Conservation (phyloP, 495 filamentous ascomycete species). For the Penicillium psychrofluorescens region DNA sequence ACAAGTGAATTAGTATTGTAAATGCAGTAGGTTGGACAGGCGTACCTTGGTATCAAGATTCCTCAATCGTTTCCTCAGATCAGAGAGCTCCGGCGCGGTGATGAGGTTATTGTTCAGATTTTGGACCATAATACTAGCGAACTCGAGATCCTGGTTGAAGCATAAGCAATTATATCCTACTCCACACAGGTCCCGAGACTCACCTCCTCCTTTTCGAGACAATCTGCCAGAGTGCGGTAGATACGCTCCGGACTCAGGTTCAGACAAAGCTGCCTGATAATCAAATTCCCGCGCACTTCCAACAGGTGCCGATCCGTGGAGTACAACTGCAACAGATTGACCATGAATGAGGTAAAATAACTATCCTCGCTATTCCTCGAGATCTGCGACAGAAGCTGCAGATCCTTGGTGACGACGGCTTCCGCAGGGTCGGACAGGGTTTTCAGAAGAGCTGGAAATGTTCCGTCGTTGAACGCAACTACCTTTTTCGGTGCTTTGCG, state of each 20-base stretch:
- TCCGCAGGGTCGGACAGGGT: slow-evolving; percentile 94
- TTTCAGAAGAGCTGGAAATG: slow-evolving; percentile 92
- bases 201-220: slow-evolving; percentile 91
- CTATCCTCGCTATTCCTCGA: slow-evolving; percentile 93
- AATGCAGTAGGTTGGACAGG: background rate
- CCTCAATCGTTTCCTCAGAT: slow-evolving; percentile 80
- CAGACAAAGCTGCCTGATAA: slow-evolving; percentile 90
- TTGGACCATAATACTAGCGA: slow-evolving; percentile 99
- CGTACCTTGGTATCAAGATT: slow-evolving; percentile 79
- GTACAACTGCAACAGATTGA: slow-evolving; percentile 89
- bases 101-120: slow-evolving; percentile 99
- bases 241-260: slow-evolving; percentile 92
- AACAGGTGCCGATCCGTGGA: slow-evolving; percentile 86
- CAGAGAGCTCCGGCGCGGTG: slow-evolving; percentile 88
- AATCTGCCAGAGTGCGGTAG: slow-evolving; percentile 92
- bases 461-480: slow-evolving; percentile 92
- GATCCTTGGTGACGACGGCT: slow-evolving; percentile 88
- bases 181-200: slow-evolving; percentile 1
- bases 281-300: slow-evolving; percentile 89
- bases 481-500: slow-evolving; percentile 90
- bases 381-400: slow-evolving; percentile 93
- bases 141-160: slow-evolving; percentile 69
- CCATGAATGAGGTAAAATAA: slow-evolving; percentile 98
- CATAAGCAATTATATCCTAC: slow-evolving; percentile 3
- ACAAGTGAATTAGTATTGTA: slow-evolving; percentile 5